Evolutionary conservation across 352 stramenopile species (phyloP), one percentile per base, ranked within the genome.

Genomic region (Pythium sukuiense): DNA sequence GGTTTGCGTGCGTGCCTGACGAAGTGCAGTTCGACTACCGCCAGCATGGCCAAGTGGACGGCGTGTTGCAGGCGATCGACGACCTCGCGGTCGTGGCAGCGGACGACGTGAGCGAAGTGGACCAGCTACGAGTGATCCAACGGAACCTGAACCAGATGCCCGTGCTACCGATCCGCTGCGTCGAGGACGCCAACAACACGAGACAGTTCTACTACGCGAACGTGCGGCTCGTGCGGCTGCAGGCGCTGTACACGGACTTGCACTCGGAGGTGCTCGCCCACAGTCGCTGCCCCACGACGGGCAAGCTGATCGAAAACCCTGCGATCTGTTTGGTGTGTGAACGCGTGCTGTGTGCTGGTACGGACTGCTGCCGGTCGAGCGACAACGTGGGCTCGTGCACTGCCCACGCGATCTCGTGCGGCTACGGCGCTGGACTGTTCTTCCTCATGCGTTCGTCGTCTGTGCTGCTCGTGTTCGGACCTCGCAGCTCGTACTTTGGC

Each of bases 401-500:
- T 20, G 71, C 80, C 29, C 87, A 95, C 59, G 81, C 84, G 27
- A 85, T 89, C 54, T 79, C 79, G 33, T 95, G 87, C 59, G 84
- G 84, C 53, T 74, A 80, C 32, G 87, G 85, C 14, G 76, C 89
- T 18, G 87, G 87, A 9, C 68, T 92, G 26, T 95, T 93, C 58
- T 93, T 95, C 66, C 80, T 95, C 58, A 88, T 93, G 69, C 79
- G 81, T 3, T 88, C 83, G 60, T 91, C 81, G 18, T 92, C 81
- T 2, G 85, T 93, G 60, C 62, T 95, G 56, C 70, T 95, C 1
- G 74, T 95, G 0, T 92, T 88, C 53, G 82, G 81, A 0, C 81
- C 83, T 0, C 74, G 85, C 16, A 89, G 81, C 59, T 95, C 81
- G 39, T 95, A 93, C 78, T 95, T 95, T 60, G 81, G 83, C 5